Base-by-base conservation (phyloP, 1,139 yeast species). In the Scheffersomyces segobiensis region DNA sequence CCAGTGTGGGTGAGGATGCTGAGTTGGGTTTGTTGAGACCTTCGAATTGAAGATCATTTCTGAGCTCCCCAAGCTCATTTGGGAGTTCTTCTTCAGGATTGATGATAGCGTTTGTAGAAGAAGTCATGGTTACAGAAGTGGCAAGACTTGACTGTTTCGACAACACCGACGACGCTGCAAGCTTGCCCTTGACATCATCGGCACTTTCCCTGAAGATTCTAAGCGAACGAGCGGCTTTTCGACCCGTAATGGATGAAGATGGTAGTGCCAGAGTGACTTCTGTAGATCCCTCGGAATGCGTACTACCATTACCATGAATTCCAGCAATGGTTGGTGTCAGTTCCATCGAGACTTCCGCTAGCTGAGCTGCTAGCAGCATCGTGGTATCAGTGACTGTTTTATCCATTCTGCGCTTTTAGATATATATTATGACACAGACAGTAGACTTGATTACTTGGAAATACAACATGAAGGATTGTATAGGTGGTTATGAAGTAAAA, bases 191-290 rank as follows among this genome's bases (percentile, higher is more conserved):
- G n/a, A 20, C 50, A 20, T 48, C 50, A 8, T 48, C 50, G 19
- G 50, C 50, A 3, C 26, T 60, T 18, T 75, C 76, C 47, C 77
- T 68, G 59, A 77, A 77, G 50, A 77, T 68, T 51, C 80, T 66
- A 49, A 77, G 69, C 12, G 79, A 75, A 52, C 79, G 64, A 21
- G 81, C 81, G 1, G 81, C 81, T 60, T 77, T 77, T 57, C 81
- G 66, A 7, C 81, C 80, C 14, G 75, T 69, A 50, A 75, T 67
- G 18, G 62, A 59, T 20, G 50, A 14, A 20, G 50, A 32, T 1
- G 42, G 42, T 12, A 32, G 12, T 32, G 42, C 42, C 42, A 32
- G 42, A 32, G 42, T 14, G 42, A 32, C 42, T 8, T 32, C 42
- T 32, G 42, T 32, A 32, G 42, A 32, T 2, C 17, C 17, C 42